Evolutionary conservation across 805 yeast genomes (phyloP).

Genomic region (Hyphopichia homilentoma): DNA sequence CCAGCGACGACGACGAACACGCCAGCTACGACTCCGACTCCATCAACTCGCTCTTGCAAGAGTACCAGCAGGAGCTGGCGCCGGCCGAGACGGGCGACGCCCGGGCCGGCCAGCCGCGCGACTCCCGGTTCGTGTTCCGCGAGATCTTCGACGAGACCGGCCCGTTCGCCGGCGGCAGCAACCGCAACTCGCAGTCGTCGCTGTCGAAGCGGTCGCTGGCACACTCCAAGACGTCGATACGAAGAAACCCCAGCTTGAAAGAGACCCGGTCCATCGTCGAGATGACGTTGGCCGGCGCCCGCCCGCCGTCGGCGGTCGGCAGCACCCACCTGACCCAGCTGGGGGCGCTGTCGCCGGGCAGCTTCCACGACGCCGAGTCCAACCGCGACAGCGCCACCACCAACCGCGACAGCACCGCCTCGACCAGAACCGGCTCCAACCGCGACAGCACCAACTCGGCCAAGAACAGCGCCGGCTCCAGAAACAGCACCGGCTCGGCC

Average conservation of each 20-base stretch:
- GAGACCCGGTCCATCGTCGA: conserved; percentile 9
- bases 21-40: conserved; percentile 19
- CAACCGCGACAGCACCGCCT: background rate
- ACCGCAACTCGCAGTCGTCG: background rate
- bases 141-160: conserved; percentile 27
- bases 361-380: background rate
- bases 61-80: no score
- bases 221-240: background rate
- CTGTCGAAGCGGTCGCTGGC: conserved; percentile 4
- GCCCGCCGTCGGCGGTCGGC: conserved; percentile 2
- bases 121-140: conserved; percentile 17
- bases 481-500: conserved; percentile 5
- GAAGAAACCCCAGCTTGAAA: conserved; percentile 4
- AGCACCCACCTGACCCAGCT: background rate
- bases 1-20: conserved; percentile 21
- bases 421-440: background rate
- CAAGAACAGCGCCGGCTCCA: conserved; percentile 5
- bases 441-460: conserved; percentile 3
- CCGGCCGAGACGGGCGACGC: no score
- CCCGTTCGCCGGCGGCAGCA: conserved; percentile 1
- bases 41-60: conserved; percentile 28
- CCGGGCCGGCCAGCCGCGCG: conserved; percentile 1
- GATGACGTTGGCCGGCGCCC: conserved; percentile 9
- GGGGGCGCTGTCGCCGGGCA: no score
- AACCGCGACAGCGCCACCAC: background rate